Evolutionary conservation across 129 eudicot genomes (phyloP).

Genomic region (Tanacetum coccineum): DNA sequence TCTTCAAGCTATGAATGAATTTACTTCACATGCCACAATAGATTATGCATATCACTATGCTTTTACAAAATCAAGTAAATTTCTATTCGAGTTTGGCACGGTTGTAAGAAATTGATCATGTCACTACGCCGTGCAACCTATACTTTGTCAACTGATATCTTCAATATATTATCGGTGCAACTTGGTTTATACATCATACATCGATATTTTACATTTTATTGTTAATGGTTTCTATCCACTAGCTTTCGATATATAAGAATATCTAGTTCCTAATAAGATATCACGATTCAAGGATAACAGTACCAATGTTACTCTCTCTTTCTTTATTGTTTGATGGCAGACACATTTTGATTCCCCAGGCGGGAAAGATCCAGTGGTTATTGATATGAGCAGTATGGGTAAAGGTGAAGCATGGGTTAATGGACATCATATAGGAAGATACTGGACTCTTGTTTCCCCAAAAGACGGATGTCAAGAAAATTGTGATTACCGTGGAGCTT

Average conservation of each 20-base stretch:
- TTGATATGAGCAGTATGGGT: conserved; percentile 83
- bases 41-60: too few relatives aligned
- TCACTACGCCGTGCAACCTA: too few relatives aligned
- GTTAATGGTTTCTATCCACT: too few relatives aligned
- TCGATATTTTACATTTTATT: too few relatives aligned
- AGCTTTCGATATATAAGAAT: too few relatives aligned
- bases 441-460: conserved; percentile 81
- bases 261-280: background rate
- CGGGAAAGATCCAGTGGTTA: conserved; percentile 73
- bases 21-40: background rate
- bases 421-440: conserved; percentile 95
- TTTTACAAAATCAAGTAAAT: too few relatives aligned
- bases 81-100: too few relatives aligned
- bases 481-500: conserved; percentile 84
- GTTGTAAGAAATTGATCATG: too few relatives aligned
- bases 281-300: background rate
- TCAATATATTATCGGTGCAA: background rate
- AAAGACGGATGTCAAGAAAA: conserved; percentile 63
- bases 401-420: conserved; percentile 96
- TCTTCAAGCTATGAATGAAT: background rate
- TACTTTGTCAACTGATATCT: too few relatives aligned
- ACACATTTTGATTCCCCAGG: conserved; percentile 72
- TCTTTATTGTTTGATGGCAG: conserved; percentile 50
- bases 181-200: too few relatives aligned
- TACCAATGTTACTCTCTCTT: background rate